Evolutionary conservation across 495 filamentous ascomycete genomes (phyloP).

Genomic region (Daldinia concentrica): DNA sequence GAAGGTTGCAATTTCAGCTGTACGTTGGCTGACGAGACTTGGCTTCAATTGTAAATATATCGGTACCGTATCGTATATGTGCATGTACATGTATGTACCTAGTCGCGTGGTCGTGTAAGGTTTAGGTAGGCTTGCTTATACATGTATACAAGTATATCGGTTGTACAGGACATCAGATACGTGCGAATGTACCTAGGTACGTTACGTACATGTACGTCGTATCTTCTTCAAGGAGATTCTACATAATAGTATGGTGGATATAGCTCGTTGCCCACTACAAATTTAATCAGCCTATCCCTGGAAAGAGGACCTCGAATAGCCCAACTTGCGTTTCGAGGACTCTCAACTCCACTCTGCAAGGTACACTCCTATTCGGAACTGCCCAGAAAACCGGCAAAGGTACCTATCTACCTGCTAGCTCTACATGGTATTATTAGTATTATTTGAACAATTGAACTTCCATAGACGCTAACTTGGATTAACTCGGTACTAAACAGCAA

Average conservation of each 20-base stretch:
- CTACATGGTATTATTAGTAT: no score
- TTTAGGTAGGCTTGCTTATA: background rate
- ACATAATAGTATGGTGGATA: background rate
- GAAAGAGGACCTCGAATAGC: conserved; percentile 5
- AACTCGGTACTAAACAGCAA: background rate
- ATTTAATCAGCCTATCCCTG: conserved; percentile 24
- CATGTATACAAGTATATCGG: background rate
- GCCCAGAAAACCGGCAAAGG: conserved; percentile 15
- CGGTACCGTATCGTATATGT: no score
- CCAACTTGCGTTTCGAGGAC: conserved; percentile 31
- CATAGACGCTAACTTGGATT: background rate
- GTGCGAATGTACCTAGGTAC: background rate
- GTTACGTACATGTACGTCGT: background rate
- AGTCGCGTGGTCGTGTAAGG: conserved; percentile 9
- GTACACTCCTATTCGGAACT: conserved; percentile 37
- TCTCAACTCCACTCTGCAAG: conserved; percentile 38
- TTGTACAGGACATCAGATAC: background rate
- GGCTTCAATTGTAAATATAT: background rate
- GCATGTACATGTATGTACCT: background rate
- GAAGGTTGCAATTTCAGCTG: conserved; percentile 5
- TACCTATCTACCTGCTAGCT: conserved; percentile 1
- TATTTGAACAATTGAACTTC: background rate
- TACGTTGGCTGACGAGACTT: background rate
- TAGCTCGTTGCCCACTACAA: background rate
- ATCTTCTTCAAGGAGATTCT: background rate